Evolutionary conservation across 1,284 basidiomycete species (phyloP).

Genomic region (Ustilago loliicola): DNA sequence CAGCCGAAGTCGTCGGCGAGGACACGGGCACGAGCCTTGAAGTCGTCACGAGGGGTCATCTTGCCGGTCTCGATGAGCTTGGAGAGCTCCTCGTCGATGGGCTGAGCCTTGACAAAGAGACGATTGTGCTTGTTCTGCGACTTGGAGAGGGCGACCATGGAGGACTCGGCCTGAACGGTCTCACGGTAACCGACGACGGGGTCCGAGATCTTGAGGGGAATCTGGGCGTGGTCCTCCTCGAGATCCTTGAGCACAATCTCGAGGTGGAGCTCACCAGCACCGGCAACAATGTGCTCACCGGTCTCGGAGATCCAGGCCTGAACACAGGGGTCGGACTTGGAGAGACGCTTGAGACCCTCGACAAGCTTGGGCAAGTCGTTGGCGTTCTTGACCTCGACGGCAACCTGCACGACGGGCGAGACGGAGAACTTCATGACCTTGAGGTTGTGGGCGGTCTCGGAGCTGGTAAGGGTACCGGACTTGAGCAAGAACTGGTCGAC

Average conservation of each 20-base stretch:
- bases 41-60: conserved; percentile 93
- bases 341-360: conserved; percentile 99
- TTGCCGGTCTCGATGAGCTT: conserved; percentile 91
- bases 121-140: conserved; percentile 99
- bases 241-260: conserved; percentile 99
- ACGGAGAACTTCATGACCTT: conserved; percentile 94
- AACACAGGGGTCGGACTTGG: conserved; percentile 99
- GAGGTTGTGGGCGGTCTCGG: conserved; percentile 99
- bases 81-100: conserved; percentile 93
- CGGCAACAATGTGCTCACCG: conserved; percentile 98
- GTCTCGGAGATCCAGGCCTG: conserved; percentile 93
- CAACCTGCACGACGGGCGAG: conserved; percentile 98
- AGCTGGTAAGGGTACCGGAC: conserved; percentile 93
- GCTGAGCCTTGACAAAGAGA: conserved; percentile 92
- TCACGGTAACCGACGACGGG: conserved; percentile 99
- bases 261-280: conserved; percentile 98
- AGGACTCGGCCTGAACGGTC: conserved; percentile 95
- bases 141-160: conserved; percentile 96
- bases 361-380: conserved; percentile 99
- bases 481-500: conserved; percentile 99
- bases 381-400: conserved; percentile 99
- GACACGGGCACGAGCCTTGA: conserved; percentile 93
- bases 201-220: conserved; percentile 98
- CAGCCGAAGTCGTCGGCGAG: conserved; percentile 97
- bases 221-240: conserved; percentile 99